Evolutionary conservation across 495 filamentous ascomycete species (phyloP), one percentile per base, ranked within the genome.

Genomic region (Neohortaea acidophila): DNA sequence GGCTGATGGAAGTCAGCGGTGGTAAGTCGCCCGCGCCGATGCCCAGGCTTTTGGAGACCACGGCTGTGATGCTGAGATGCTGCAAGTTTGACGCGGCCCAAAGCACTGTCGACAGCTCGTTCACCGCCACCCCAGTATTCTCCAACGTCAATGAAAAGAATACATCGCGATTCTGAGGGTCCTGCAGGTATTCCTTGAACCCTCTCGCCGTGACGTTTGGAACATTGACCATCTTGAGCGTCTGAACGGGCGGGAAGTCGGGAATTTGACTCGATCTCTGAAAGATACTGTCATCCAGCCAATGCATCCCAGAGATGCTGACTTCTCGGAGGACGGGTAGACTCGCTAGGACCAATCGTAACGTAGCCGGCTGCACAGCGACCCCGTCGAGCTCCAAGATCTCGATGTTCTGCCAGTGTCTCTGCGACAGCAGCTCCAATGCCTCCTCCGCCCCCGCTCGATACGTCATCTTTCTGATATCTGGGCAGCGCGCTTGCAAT

Each of bases 381-480:
- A 94, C 61, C 8, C 64, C 65, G 10, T 69, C 66, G 26, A 97
- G 53, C 51, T 94, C 84, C 28, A 94, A 56, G 3, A 81, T 69
- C 57, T 94, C 80, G 26, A 97, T 63, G 34, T 77, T 76, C 19
- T 60, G 60, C 87, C 87, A 97, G 12, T 79, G 66, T 4, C 64
- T 63, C 6, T 66, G 64, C 6, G 69, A 65, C 13, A 94, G 61
- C 18, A 72, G 62, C 39, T 80, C 70, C 43, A 97, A 71, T 53
- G 73, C 79, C 27, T 70, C 72, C 62, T 94, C 89, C 6, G 79
- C 67, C 8, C 89, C 89, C 25, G 64, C 59, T 27, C 67, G 65
- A 60, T 91, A 97, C 21, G 66, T 73, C 84, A 94, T 94, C 49
- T 81, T 85, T 33, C 85, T 72, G 19, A 96, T 59, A 49, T 91